Conservation (phyloP, 2,329 filamentous ascomycete genomes). For the Colletotrichum somersetense region DNA sequence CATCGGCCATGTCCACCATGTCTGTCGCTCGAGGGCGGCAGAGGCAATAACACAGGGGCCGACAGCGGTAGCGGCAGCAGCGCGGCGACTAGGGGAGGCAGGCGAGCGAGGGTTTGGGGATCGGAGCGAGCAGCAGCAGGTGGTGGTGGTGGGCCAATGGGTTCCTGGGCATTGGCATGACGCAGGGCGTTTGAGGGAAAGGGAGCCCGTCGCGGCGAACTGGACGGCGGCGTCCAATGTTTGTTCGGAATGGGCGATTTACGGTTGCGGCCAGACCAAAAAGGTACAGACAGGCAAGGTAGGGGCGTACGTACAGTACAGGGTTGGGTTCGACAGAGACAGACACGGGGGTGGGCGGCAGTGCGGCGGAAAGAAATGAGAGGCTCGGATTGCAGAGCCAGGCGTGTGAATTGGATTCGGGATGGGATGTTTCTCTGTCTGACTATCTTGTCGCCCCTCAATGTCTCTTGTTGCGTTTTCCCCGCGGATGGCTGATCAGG, state of each 20-base stretch:
- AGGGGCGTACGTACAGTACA: constrained; percentile 11
- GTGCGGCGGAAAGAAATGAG: constrained; percentile 47
- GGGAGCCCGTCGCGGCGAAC: constrained; percentile 37
- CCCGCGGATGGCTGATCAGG: constrained; percentile 19
- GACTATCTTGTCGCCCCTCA: background rate
- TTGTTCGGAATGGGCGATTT: constrained; percentile 34
- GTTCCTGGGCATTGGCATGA: constrained; percentile 41
- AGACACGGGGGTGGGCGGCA: constrained; percentile 16
- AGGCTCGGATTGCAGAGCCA: constrained; percentile 30
- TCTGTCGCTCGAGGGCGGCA: constrained; percentile 32
- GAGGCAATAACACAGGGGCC: constrained; percentile 6
- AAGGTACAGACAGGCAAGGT: constrained; percentile 6
- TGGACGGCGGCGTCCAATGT: constrained; percentile 39
- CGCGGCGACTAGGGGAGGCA: constrained; percentile 32
- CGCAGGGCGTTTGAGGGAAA: constrained; percentile 38
- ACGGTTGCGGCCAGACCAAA: constrained; percentile 40
- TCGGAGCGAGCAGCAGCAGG: constrained; percentile 23
- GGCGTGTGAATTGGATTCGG: constrained; percentile 7
- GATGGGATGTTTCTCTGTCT: constrained; percentile 23
- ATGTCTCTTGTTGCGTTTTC: background rate
- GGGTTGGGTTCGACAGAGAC: constrained; percentile 14
- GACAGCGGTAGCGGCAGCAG: constrained; percentile 31
- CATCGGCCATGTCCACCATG: constrained; percentile 58
- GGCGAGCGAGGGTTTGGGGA: constrained; percentile 29
- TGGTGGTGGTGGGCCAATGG: constrained; percentile 39